Evolutionary conservation across 2,329 filamentous ascomycete genomes (phyloP).

Genomic region (Leptographium lundbergii): DNA sequence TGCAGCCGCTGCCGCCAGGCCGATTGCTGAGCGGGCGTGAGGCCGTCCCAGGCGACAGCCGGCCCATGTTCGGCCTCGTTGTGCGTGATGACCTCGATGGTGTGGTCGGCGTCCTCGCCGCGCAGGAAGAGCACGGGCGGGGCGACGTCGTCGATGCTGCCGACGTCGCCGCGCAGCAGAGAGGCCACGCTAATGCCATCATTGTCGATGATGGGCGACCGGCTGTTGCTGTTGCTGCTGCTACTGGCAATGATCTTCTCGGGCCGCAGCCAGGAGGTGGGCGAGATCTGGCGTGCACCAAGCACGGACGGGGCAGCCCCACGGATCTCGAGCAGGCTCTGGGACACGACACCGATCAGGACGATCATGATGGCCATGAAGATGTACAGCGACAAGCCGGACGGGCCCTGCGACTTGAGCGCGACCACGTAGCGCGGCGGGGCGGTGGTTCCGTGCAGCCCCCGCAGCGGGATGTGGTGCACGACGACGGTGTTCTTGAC

Average conservation of each 20-base stretch:
- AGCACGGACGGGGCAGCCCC: conserved; percentile 44
- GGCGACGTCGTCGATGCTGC: background rate
- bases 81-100: conserved; percentile 28
- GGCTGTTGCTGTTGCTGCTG: conserved; percentile 3
- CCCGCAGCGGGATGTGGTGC: conserved; percentile 61
- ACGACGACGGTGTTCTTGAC: conserved; percentile 70
- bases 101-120: conserved; percentile 12
- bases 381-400: conserved; percentile 37
- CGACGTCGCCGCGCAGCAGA: conserved; percentile 1
- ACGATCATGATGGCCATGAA: conserved; percentile 44
- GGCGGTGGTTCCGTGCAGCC: conserved; percentile 15
- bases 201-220: conserved; percentile 5
- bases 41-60: conserved; percentile 54
- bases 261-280: conserved; percentile 23
- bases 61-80: conserved; percentile 33
- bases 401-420: conserved; percentile 39
- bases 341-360: conserved; percentile 48
- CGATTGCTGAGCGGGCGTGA: conserved; percentile 47
- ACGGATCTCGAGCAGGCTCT: conserved; percentile 51
- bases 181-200: conserved; percentile 12
- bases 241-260: background rate
- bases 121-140: conserved; percentile 8
- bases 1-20: conserved; percentile 58
- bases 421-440: conserved; percentile 57
- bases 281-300: conserved; percentile 42